Percentiles rank a stretch among this genome's conserved stretches.
Evolutionary conservation across 257 asterid species (phyloP).

Genomic region (Coffea canephora): DNA sequence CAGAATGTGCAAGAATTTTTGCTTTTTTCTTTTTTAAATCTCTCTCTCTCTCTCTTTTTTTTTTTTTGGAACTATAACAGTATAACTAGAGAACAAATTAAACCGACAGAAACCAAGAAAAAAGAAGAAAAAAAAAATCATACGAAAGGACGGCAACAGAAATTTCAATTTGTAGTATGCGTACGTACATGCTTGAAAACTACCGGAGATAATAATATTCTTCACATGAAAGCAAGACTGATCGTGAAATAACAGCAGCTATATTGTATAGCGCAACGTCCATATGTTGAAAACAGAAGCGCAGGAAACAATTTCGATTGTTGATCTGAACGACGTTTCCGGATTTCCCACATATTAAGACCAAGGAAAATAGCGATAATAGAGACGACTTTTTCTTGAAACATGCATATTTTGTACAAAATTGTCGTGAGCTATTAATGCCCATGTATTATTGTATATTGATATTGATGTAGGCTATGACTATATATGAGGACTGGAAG

Average conservation of each 20-base stretch:
- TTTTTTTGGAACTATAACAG: neutral
- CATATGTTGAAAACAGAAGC: neutral
- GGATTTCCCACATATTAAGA: neutral
- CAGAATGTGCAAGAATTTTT: too few relatives aligned
- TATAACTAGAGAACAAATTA: too few relatives aligned
- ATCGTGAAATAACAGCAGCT: neutral
- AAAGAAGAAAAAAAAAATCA: too few relatives aligned
- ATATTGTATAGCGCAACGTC: neutral
- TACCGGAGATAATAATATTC: neutral
- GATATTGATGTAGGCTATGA: neutral
- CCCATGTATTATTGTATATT: neutral
- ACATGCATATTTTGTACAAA: neutral
- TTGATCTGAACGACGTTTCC: neutral
- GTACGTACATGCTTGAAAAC: neutral
- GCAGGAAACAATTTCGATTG: neutral
- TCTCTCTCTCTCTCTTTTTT: too few relatives aligned
- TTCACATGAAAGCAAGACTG: neutral
- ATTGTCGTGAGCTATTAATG: neutral
- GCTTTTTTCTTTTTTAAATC: too few relatives aligned
- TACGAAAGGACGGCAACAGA: too few relatives aligned
- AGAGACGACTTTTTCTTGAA: neutral
- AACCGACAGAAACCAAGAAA: neutral
- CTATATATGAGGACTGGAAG: too few relatives aligned
- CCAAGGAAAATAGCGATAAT: neutral
- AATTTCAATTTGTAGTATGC: neutral